Conservation (phyloP, 2,329 filamentous ascomycete species). For the Ophiocordyceps camponoti-leonardi region DNA sequence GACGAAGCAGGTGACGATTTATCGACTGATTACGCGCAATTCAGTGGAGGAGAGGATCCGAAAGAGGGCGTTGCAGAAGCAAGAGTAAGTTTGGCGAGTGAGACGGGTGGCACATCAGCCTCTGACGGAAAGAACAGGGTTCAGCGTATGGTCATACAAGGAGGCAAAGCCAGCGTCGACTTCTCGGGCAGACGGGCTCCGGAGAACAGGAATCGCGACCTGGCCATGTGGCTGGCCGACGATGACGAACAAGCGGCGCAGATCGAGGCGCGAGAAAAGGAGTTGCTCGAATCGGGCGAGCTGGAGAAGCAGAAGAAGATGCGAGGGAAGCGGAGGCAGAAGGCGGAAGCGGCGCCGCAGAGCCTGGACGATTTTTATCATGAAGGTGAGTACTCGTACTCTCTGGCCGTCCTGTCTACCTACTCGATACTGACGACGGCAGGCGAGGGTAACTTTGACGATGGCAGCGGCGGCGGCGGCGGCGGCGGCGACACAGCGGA, state of each 20-base stretch:
- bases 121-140: constrained; percentile 25
- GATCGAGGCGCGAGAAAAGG: constrained; percentile 83
- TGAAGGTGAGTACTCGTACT: constrained; percentile 53
- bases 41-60: constrained; percentile 97
- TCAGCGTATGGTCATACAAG: constrained; percentile 89
- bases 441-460: constrained; percentile 96
- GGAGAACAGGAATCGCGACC: constrained; percentile 93
- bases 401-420: neutral
- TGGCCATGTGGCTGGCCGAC: constrained; percentile 96
- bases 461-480: no score
- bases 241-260: constrained; percentile 92
- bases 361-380: constrained; percentile 97
- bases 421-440: constrained; percentile 3
- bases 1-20: constrained; percentile 89
- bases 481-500: constrained; percentile 71
- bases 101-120: neutral
- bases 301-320: constrained; percentile 48
- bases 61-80: constrained; percentile 92
- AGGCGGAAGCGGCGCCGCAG: constrained; percentile 34
- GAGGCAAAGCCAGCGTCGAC: constrained; percentile 80
- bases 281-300: constrained; percentile 59
- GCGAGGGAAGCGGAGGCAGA: constrained; percentile 27
- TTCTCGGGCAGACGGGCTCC: constrained; percentile 80
- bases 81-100: constrained; percentile 35
- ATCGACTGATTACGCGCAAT: constrained; percentile 87